Conservation (phyloP, 2,329 filamentous ascomycete genomes). For the Beauveria rudraprayagi region DNA sequence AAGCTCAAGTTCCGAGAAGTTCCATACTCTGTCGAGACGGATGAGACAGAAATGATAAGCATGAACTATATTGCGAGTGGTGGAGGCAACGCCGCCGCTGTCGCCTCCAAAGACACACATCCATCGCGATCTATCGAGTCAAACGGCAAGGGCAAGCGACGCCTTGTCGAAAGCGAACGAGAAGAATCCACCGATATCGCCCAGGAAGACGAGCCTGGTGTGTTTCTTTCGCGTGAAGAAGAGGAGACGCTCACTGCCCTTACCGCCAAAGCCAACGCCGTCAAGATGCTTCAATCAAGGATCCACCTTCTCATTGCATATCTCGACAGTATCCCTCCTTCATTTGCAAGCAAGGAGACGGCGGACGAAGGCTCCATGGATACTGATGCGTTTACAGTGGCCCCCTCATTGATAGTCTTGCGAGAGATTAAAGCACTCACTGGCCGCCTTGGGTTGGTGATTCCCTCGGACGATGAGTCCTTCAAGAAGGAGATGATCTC, state of each 20-base stretch:
- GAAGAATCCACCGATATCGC: slow-evolving; percentile 21
- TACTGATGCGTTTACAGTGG: slow-evolving; percentile 26
- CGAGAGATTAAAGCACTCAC: slow-evolving; percentile 84
- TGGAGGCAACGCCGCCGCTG: slow-evolving; percentile 68
- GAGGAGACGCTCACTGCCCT: slow-evolving; percentile 58
- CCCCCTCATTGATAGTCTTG: slow-evolving; percentile 62
- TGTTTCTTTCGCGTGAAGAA: slow-evolving; percentile 47
- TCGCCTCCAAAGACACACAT: slow-evolving; percentile 36
- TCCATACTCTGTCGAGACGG: slow-evolving; percentile 82
- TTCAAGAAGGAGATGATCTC: slow-evolving; percentile 65
- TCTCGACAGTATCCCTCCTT: slow-evolving; percentile 62
- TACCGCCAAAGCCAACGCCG: slow-evolving; percentile 82
- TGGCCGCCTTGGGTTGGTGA: slow-evolving; percentile 72
- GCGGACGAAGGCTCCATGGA: slow-evolving; percentile 24
- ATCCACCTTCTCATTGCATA: slow-evolving; percentile 69
- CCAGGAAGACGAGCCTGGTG: slow-evolving; percentile 16
- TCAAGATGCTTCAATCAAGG: slow-evolving; percentile 82
- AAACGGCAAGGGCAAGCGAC: slow-evolving; percentile 45
- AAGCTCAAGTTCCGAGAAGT: slow-evolving; percentile 74
- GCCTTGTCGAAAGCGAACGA: slow-evolving; percentile 26
- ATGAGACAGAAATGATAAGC: slow-evolving; percentile 95
- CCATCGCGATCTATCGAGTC: slow-evolving; percentile 35
- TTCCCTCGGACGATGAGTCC: slow-evolving; percentile 57
- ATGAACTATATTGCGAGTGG: slow-evolving; percentile 87
- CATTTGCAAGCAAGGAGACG: slow-evolving; percentile 45